Evolutionary conservation across 1,284 basidiomycete genomes (phyloP).

Genomic region (Butyriboletus appendiculatus): DNA sequence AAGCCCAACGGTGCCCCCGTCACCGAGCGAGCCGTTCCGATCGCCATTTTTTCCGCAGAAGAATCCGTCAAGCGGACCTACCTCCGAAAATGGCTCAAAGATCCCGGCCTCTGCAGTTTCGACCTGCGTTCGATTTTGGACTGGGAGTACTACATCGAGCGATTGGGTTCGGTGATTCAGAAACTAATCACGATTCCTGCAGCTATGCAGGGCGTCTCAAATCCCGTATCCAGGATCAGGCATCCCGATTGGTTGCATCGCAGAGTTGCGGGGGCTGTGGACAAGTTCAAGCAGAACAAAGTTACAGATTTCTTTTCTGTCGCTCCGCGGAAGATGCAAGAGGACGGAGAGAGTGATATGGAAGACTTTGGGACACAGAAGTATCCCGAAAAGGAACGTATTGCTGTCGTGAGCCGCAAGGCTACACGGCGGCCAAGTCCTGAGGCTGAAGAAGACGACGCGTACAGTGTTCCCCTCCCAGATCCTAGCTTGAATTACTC

Average conservation of each 20-base stretch:
- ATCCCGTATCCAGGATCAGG: conserved; percentile 93
- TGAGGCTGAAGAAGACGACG: conserved; percentile 40
- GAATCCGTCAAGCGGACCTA: conserved; percentile 88
- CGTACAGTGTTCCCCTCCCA: conserved; percentile 45
- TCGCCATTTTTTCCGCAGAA: conserved; percentile 99
- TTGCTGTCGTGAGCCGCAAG: conserved; percentile 61
- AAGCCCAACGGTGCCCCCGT: conserved; percentile 94
- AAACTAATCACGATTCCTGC: conserved; percentile 99
- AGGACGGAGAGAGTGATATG: conserved; percentile 51
- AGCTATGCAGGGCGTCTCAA: conserved; percentile 96
- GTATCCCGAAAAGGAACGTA: conserved; percentile 40
- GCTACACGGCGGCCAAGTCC: conserved; percentile 41
- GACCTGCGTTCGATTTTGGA: conserved; percentile 95
- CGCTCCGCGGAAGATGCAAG: conserved; percentile 32
- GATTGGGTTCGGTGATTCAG: conserved; percentile 97
- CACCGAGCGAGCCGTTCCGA: conserved; percentile 95
- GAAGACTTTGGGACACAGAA: conserved; percentile 60
- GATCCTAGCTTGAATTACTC: conserved; percentile 70
- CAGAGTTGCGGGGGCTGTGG: conserved; percentile 85
- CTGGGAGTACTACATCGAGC: conserved; percentile 99
- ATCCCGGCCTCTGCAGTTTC: conserved; percentile 86
- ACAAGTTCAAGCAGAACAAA: conserved; percentile 98
- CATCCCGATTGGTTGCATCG: conserved; percentile 99
- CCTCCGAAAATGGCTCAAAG: conserved; percentile 96
- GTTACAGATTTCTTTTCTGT: conserved; percentile 90